Evolutionary conservation across 345 rosid species (phyloP), one percentile per base, ranked within the genome.

Genomic region (Hypericum perforatum): DNA sequence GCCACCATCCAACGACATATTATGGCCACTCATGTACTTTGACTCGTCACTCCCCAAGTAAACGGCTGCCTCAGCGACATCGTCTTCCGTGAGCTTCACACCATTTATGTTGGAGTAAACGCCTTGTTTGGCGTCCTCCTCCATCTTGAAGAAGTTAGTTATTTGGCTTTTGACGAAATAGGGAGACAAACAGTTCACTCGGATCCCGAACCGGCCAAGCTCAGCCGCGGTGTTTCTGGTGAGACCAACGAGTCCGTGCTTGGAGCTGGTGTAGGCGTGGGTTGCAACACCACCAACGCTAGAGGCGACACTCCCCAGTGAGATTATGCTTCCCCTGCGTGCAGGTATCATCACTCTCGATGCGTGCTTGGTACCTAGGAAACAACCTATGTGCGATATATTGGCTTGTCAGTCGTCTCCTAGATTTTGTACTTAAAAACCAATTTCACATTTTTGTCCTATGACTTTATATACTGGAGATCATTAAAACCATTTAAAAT

Each of bases 351-450:
- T 72, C 6, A 63, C 70, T 6, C 56, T 15, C 0, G 76, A 66
- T 0, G 76, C 76, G 22, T 72, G 70, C 49, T 73, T 73, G 9
- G 60, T 58, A 11, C 77, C 73, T 16, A 73, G 16, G 54, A 68
- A 68, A n/a, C n/a, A n/a, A n/a, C n/a, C n/a, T n/a, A n/a, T n/a
- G n/a, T n/a, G n/a, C n/a, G n/a, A n/a, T n/a, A n/a, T n/a, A n/a
- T n/a, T n/a, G n/a, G n/a, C n/a, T n/a, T n/a, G n/a, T n/a, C n/a
- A n/a, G n/a, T n/a, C n/a, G n/a, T n/a, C n/a, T n/a, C n/a, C n/a
- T n/a, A n/a, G n/a, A n/a, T n/a, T n/a, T n/a, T n/a, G n/a, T n/a
- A n/a, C n/a, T n/a, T n/a, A n/a, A n/a, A n/a, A n/a, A n/a, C n/a
- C n/a, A n/a, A n/a, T n/a, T n/a, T n/a, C n/a, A n/a, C n/a, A n/a